Base-by-base conservation (phyloP, 768 basidiomycete genomes). In the Trametopsis cervina region DNA sequence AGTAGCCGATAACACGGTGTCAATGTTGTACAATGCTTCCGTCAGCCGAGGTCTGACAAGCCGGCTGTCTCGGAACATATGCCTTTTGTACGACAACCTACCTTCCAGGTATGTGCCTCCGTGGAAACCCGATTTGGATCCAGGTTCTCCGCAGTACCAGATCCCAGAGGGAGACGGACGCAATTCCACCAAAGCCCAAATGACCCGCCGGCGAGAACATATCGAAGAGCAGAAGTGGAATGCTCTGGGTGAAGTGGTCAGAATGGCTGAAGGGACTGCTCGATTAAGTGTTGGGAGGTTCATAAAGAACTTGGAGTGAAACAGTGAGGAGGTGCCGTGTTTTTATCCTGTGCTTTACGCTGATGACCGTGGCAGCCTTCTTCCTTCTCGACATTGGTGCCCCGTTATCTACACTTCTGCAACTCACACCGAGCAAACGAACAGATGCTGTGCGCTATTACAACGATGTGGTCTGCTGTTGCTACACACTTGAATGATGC, bases 1-100 rank as follows among this genome's bases (percentile, higher is more conserved):
- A 37, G 2, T 50, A 89, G 87, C 85, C 63, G 85, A 89, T 57
- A 74, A 71, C 50, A 86, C 85, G 0, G 69, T 89, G 35, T 69
- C 71, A 25, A 54, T 89, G 7, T 60, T 89, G 40, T 73, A 77
- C 63, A 76, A 70, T 22, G 81, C 86, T n/a, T 74, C 77, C 3
- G 68, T 70, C 49, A 74, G 77, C 26, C 76, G 83, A 22, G 86
- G 86, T 12, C 63, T 84, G 12, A 62, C 84, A 10, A 81, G 85
- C 58, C 66, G 66, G 48, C 55, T 80, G 4, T 79, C 81, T 4
- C 73, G 73, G 15, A 85, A 86, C 55, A 63, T 84, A 11, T 63
- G 64, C 9, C 59, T 69, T 18, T 54, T 78, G 42, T 54, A 68
- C 24, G 67, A 58, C 45, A 54, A 56, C 29, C 63, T 71, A 63